Base-by-base conservation (phyloP, 345 rosid species). In the Eucalyptus leucophloia region DNA sequence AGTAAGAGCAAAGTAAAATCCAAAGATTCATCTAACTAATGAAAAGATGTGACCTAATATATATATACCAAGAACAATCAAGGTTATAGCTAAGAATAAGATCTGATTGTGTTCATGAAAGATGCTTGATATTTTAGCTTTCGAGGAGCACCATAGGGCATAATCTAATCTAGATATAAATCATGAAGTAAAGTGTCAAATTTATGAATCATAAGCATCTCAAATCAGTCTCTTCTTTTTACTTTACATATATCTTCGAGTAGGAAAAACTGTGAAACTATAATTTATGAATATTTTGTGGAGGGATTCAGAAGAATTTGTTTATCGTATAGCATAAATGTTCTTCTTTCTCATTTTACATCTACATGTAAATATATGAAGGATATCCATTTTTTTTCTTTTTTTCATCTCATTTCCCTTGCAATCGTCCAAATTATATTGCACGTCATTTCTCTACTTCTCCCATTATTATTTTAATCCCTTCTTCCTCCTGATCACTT, bases 191-290 rank as follows among this genome's bases (percentile, higher is more conserved):
- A 72, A 72, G 28, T 72, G 19, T 72, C 8, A 0, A 72, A 72
- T 37, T 37, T 72, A 37, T 37, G 13, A 37, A 72, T 9, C 1
- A 24, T 37, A 19, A 34, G 24, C 3, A 69, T 37, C 82, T 72
- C 15, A 72, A 10, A 11, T 37, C 11, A 2, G 8, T 34, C 34
- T 9, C 4, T 19, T 19, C 19, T 16, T 50, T 49, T 14, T 7
- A n/a, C 3, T n/a, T n/a, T 16, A n/a, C 3, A 4, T 65, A 65
- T n/a, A 65, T n/a, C 2, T n/a, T 65, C 1, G 3, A 40, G 3
- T 15, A 4, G 21, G 18, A 65, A n/a, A 65, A 32, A n/a, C 1
- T 0, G 1, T 4, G 12, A 16, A n/a, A n/a, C 19, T 65, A 65
- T 65, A 30, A 62, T 62, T 62, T 62, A 62, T 62, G 7, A 28